A percentile compares a stretch with the other conserved stretches of the same genome.
These are phyloP conservation scores for Aspergillus kassunensis DNA, from an alignment of 495 filamentous ascomycete species.

Conservation along the genomic window DNA sequence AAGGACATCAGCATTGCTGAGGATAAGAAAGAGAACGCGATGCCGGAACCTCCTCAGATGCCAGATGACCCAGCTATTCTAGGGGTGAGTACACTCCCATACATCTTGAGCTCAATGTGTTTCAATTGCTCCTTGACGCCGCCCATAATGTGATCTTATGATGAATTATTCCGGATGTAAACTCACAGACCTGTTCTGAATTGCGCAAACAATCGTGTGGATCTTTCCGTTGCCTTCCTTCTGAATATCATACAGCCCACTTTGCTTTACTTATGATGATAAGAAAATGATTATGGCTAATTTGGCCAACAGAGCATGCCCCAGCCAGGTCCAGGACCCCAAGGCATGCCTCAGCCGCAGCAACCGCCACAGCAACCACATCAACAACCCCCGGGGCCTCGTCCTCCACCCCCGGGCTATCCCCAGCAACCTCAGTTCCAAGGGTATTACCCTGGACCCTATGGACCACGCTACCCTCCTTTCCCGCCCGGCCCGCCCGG, in stretches of 20 bases:
- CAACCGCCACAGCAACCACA: constrained; percentile 39
- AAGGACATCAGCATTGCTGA: constrained; percentile 94
- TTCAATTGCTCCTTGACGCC: background rate
- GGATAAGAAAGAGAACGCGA: constrained; percentile 69
- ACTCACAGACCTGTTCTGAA: constrained; percentile 62
- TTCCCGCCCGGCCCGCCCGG: constrained; percentile 61
- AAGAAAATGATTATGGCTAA: background rate
- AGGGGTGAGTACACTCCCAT: constrained; percentile 68
- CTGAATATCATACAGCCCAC: constrained; percentile 52
- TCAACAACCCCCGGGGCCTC: constrained; percentile 40
- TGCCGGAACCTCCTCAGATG: constrained; percentile 61
- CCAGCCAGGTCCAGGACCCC: constrained; percentile 35
- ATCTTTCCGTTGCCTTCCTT: constrained; percentile 99
- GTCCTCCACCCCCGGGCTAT: constrained; percentile 44
- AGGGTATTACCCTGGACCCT: constrained; percentile 47
- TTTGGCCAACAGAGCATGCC: constrained; percentile 32
- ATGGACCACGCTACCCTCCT: constrained; percentile 55
- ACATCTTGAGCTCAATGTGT: background rate
- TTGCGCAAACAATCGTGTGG: constrained; percentile 88
- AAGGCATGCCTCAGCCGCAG: constrained; percentile 34
- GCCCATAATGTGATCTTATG: constrained; percentile 45
- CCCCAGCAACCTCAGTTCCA: constrained; percentile 52
- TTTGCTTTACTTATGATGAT: background rate
- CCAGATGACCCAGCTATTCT: constrained; percentile 96
- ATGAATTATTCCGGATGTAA: constrained; percentile 56